Conservation (phyloP, 257 asterid genomes). For the Cordia subcordata region DNA sequence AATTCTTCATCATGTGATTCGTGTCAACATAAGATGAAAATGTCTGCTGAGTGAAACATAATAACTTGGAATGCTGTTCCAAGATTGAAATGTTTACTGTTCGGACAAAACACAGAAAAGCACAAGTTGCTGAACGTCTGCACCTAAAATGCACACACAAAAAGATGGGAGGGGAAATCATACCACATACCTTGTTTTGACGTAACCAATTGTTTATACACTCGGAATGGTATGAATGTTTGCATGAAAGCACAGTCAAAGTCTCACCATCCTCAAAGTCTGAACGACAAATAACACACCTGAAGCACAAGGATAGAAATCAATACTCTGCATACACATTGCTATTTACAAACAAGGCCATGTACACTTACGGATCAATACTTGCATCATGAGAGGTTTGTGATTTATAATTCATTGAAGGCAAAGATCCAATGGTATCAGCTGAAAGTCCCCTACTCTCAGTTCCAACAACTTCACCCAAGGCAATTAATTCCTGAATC, state of each 20-base stretch:
- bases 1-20: too few relatives aligned
- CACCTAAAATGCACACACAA: too few relatives aligned
- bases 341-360: not conserved
- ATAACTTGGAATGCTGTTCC: too few relatives aligned
- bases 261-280: constrained; percentile 84
- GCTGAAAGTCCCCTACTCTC: constrained; percentile 95
- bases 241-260: constrained; percentile 79
- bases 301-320: constrained; percentile 29
- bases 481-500: constrained; percentile 78
- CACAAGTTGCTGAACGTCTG: too few relatives aligned
- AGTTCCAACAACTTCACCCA: constrained; percentile 95
- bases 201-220: constrained; percentile 80
- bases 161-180: not conserved
- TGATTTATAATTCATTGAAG: constrained; percentile 60
- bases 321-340: constrained; percentile 4
- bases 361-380: constrained; percentile 71
- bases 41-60: too few relatives aligned
- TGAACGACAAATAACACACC: constrained; percentile 90
- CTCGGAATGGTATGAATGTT: constrained; percentile 78
- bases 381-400: constrained; percentile 47
- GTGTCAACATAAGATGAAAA: too few relatives aligned
- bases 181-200: constrained; percentile 67
- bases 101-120: too few relatives aligned
- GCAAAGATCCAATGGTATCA: constrained; percentile 74
- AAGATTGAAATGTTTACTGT: too few relatives aligned